Conservation (phyloP, 1,284 basidiomycete species). For the Rhizoctonia solani region DNA sequence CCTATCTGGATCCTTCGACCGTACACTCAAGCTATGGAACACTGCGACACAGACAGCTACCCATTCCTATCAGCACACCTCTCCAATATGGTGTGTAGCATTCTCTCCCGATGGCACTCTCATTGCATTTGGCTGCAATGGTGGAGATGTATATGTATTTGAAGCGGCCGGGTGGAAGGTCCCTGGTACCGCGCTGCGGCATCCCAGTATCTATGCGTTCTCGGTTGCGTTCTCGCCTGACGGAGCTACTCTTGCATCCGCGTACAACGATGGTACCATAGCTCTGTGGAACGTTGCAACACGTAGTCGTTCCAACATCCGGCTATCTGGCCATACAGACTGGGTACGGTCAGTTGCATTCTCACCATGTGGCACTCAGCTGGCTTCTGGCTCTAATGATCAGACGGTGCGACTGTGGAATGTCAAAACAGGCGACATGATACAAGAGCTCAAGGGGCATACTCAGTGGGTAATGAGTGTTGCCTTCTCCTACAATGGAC, state of each 20-base stretch:
- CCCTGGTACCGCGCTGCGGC: background rate
- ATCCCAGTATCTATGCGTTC: background rate
- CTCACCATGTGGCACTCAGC: background rate
- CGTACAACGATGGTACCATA: background rate
- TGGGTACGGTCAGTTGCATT: background rate
- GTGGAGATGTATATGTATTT: conserved; percentile 28
- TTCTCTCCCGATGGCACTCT: conserved; percentile 19
- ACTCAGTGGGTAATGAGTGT: too few relatives aligned
- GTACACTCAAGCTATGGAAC: background rate
- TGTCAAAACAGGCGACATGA: background rate
- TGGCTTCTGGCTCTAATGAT: conserved; percentile 14
- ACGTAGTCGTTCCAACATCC: background rate
- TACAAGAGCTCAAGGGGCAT: too few relatives aligned
- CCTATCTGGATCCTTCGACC: background rate
- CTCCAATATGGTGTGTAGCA: background rate
- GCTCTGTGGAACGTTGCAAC: background rate
- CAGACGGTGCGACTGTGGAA: conserved; percentile 28
- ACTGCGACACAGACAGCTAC: background rate
- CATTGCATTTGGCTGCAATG: conserved; percentile 22
- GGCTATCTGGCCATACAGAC: background rate
- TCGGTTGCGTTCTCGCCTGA: conserved; percentile 1
- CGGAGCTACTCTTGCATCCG: background rate
- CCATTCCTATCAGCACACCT: background rate
- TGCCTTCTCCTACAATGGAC: background rate
- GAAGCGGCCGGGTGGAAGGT: background rate